A percentile compares a stretch with the other conserved stretches of the same genome.
phyloP scores from a whole-genome alignment of 140 eudicot genomes.

The Senecio squalidus region DNA sequence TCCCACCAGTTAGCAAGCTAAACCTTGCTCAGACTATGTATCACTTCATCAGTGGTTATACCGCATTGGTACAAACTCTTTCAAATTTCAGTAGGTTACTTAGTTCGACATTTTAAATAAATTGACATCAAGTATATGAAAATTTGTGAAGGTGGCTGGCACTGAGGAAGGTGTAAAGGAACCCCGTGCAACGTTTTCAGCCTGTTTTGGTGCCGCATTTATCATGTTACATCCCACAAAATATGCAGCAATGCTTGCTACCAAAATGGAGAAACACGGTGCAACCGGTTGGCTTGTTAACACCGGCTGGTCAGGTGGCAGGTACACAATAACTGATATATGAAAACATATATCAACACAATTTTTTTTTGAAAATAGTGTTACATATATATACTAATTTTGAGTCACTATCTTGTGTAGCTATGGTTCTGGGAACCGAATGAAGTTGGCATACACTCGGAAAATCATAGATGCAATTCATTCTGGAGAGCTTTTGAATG shows the following conservation, averaged over 20 bases:
- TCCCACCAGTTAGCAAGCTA: conserved; percentile 98
- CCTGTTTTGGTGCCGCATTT: conserved; percentile 97
- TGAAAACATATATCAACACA: too few species aligned
- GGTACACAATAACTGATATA: conserved; percentile 41
- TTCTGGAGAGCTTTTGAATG: conserved; percentile 70
- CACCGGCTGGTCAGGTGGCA: conserved; percentile 99
- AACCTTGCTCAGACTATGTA: conserved; percentile 96
- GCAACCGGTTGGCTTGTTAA: conserved; percentile 99
- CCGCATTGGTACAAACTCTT: conserved; percentile 63
- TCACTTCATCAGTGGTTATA: conserved; percentile 98
- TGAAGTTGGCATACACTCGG: conserved; percentile 86
- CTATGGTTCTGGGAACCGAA: conserved; percentile 81
- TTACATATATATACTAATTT: neutral
- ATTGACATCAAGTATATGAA: neutral
- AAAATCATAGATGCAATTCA: conserved; percentile 93
- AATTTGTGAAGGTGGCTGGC: conserved; percentile 70
- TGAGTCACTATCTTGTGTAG: conserved; percentile 28
- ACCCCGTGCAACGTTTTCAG: conserved; percentile 95
- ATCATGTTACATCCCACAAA: conserved; percentile 95
- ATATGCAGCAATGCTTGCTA: conserved; percentile 92
- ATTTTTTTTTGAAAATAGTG: too few species aligned
- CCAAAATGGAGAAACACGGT: conserved; percentile 93
- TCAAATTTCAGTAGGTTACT: neutral
- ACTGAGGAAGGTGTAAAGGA: conserved; percentile 96
- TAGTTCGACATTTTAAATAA: neutral